These are phyloP conservation scores for Cadophora luteo-olivacea DNA, from an alignment of 2,329 filamentous ascomycete species.

Conservation along the genomic window DNA sequence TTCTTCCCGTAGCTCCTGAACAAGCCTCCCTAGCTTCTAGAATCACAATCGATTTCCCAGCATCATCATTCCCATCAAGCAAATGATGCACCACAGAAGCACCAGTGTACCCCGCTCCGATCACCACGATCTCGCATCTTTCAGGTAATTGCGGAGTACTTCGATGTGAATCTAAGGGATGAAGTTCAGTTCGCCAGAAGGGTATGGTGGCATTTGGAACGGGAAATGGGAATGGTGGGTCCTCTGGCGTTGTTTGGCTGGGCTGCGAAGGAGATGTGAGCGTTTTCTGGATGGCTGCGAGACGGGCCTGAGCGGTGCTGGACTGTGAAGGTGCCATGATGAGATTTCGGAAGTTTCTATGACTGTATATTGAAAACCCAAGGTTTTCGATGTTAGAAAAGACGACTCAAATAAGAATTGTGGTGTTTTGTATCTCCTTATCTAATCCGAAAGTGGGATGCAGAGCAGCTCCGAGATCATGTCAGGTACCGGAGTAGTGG, in stretches of 20 bases:
- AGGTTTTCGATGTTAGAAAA: too few relatives aligned
- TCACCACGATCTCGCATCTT: not conserved
- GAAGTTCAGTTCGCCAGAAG: not conserved
- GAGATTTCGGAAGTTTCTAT: not conserved
- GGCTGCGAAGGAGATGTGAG: not conserved
- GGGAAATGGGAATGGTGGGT: not conserved
- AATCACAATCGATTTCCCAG: not conserved
- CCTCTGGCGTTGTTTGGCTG: not conserved
- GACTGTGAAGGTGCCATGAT: not conserved
- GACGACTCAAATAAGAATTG: not conserved
- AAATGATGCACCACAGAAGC: not conserved
- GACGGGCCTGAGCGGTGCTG: not conserved
- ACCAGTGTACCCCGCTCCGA: not conserved
- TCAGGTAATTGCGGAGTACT: not conserved
- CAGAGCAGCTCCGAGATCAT: not conserved
- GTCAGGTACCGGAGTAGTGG: not conserved
- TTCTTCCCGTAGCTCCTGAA: not conserved
- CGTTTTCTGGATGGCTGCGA: not conserved
- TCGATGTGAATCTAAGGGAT: not conserved
- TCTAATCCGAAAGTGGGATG: not conserved
- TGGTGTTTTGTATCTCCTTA: not conserved
- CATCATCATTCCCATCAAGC: not conserved
- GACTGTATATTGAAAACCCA: too few relatives aligned
- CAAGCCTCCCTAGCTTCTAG: not conserved
- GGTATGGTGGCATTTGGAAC: not conserved